A percentile compares a stretch with the other conserved stretches of the same genome.
These are phyloP conservation scores for Tetrapisispora namnaoensis DNA, from an alignment of 805 yeast genomes.

Conservation along the genomic window DNA sequence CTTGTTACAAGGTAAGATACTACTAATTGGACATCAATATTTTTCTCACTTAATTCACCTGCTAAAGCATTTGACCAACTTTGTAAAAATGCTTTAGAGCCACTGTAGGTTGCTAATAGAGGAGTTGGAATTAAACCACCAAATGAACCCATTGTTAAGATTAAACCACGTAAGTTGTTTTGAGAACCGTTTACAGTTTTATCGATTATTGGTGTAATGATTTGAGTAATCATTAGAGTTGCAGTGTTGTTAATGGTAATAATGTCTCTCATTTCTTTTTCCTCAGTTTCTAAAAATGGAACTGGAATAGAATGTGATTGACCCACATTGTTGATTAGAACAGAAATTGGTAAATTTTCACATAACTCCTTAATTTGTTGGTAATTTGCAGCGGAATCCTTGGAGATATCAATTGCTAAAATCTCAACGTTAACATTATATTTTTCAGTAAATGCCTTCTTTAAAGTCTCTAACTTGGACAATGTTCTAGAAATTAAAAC, in stretches of 20 bases:
- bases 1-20: constrained; percentile 87
- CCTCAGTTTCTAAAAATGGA: constrained; percentile 74
- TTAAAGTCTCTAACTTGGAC: constrained; percentile 58
- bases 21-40: constrained; percentile 78
- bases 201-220: constrained; percentile 62
- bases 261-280: constrained; percentile 65
- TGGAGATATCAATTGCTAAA: constrained; percentile 71
- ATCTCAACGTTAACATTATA: constrained; percentile 54
- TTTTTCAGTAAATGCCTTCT: constrained; percentile 51
- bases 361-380: constrained; percentile 37
- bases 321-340: constrained; percentile 88
- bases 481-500: constrained; percentile 78
- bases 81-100: constrained; percentile 91
- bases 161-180: constrained; percentile 48
- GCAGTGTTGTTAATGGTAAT: constrained; percentile 78
- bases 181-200: constrained; percentile 37
- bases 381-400: constrained; percentile 52
- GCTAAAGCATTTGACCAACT: constrained; percentile 86
- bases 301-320: constrained; percentile 92
- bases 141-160: constrained; percentile 93
- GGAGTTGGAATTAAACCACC: constrained; percentile 94
- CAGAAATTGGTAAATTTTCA: constrained; percentile 50
- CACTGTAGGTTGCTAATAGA: constrained; percentile 84
- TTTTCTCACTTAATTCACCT: constrained; percentile 60
- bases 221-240: constrained; percentile 73